These are phyloP conservation scores for Blastomyces gilchristii DNA, from an alignment of 2,329 filamentous ascomycete species.

Conservation along the genomic window DNA sequence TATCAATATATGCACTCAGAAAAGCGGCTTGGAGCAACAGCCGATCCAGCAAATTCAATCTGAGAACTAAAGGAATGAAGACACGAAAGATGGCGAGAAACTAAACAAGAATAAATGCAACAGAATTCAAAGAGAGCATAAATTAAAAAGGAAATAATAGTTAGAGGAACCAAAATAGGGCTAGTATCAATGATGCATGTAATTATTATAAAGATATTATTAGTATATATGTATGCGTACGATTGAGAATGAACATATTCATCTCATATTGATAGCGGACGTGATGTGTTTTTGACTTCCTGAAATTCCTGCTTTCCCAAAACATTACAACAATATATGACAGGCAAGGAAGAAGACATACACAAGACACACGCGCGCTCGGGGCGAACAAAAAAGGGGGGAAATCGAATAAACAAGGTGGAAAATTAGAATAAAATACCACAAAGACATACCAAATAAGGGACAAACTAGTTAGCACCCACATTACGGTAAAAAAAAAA, in stretches of 20 bases:
- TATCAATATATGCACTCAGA: no score
- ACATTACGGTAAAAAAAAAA: slow-evolving; percentile 7
- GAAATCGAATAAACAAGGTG: not conserved
- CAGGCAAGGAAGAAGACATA: not conserved
- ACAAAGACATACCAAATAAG: slow-evolving; percentile 4
- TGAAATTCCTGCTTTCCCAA: not conserved
- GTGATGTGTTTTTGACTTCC: not conserved
- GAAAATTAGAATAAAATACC: not conserved
- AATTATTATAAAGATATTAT: slow-evolving; percentile 5
- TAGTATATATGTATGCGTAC: slow-evolving; percentile 3
- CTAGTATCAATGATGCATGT: not conserved
- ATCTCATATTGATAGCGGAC: not conserved
- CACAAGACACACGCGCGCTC: not conserved
- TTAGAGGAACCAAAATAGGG: not conserved
- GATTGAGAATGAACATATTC: not conserved
- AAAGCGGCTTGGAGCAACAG: no score
- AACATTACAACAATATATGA: not conserved
- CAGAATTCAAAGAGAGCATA: not conserved
- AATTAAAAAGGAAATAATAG: not conserved
- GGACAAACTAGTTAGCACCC: not conserved
- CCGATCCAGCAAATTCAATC: no score
- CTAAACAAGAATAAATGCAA: not conserved
- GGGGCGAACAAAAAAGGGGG: not conserved
- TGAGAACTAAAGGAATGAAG: no score
- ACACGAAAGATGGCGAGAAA: no score